Evolutionary conservation across 345 rosid species (phyloP).

Genomic region (Alliaria petiolata): DNA sequence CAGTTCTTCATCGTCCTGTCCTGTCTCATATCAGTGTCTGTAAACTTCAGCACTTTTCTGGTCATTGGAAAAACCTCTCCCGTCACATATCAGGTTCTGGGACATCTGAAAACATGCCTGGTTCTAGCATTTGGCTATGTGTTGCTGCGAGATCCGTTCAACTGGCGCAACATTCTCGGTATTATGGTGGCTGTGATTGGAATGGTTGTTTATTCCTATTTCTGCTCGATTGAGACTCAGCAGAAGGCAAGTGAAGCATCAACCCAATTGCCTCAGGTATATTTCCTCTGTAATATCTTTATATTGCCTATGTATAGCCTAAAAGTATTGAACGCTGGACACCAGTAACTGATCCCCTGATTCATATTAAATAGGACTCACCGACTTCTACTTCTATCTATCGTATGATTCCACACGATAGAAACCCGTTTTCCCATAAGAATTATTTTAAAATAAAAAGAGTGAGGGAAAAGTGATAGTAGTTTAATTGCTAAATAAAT

Average conservation of each 20-base stretch:
- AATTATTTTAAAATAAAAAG: too few species aligned
- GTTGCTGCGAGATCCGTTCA: constrained; percentile 85
- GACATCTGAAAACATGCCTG: constrained; percentile 96
- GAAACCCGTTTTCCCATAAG: neutral
- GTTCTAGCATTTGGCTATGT: constrained; percentile 97
- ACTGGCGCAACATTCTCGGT: constrained; percentile 96
- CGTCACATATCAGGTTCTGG: constrained; percentile 98
- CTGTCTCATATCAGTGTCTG: constrained; percentile 97
- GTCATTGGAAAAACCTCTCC: constrained; percentile 99
- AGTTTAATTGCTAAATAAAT: neutral
- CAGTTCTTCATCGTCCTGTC: constrained; percentile 99
- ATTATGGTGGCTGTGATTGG: constrained; percentile 89
- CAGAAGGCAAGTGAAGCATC: constrained; percentile 74
- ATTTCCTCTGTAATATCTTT: neutral
- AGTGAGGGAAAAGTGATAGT: neutral
- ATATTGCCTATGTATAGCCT: neutral
- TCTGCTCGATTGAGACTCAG: constrained; percentile 68
- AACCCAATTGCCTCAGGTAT: constrained; percentile 73
- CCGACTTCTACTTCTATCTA: neutral
- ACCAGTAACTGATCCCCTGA: neutral
- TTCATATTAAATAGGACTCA: neutral
- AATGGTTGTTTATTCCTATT: constrained; percentile 93
- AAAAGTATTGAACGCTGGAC: neutral
- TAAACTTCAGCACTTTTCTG: constrained; percentile 97
- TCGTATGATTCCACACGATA: neutral